Conservation (phyloP, 495 filamentous ascomycete species). For the Hypoxylon rickii region DNA sequence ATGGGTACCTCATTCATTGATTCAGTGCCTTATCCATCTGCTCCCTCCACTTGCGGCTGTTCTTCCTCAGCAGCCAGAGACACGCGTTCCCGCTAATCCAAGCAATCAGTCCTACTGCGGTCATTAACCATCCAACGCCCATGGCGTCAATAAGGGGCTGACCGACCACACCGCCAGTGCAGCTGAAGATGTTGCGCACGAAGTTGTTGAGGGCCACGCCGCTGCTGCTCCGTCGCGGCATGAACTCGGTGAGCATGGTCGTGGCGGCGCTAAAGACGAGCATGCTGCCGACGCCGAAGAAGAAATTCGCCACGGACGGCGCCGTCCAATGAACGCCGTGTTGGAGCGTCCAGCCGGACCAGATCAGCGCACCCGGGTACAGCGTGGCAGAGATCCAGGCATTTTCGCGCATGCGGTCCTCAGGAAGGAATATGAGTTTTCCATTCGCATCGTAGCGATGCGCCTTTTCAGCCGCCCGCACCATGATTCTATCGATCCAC, state of each 20-base stretch:
- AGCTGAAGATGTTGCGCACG: conserved; percentile 84
- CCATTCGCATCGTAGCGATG: conserved; percentile 71
- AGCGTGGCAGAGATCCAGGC: conserved; percentile 79
- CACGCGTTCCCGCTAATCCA: conserved; percentile 57
- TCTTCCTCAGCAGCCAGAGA: conserved; percentile 69
- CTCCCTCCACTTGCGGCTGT: conserved; percentile 68
- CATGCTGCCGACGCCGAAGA: conserved; percentile 89
- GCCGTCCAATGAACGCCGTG: conserved; percentile 50
- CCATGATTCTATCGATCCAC: conserved; percentile 93
- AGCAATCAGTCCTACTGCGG: conserved; percentile 70
- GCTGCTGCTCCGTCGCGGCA: conserved; percentile 69
- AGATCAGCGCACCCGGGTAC: conserved; percentile 72
- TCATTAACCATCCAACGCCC: conserved; percentile 89
- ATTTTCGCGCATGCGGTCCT: conserved; percentile 90
- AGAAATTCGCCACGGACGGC: conserved; percentile 76
- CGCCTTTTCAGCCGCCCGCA: conserved; percentile 73
- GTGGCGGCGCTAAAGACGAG: conserved; percentile 79
- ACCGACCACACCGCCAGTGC: conserved; percentile 73
- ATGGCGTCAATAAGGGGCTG: conserved; percentile 79
- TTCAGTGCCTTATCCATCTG: conserved; percentile 60
- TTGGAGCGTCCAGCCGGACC: conserved; percentile 60
- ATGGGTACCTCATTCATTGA: conserved; percentile 3
- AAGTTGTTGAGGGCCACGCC: conserved; percentile 90
- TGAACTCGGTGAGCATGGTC: conserved; percentile 89
- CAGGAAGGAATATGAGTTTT: conserved; percentile 72